Percentiles rank a stretch among this genome's conserved stretches.
Conservation (phyloP, 352 stramenopile species). For the Globisporangium camurandrum region DNA sequence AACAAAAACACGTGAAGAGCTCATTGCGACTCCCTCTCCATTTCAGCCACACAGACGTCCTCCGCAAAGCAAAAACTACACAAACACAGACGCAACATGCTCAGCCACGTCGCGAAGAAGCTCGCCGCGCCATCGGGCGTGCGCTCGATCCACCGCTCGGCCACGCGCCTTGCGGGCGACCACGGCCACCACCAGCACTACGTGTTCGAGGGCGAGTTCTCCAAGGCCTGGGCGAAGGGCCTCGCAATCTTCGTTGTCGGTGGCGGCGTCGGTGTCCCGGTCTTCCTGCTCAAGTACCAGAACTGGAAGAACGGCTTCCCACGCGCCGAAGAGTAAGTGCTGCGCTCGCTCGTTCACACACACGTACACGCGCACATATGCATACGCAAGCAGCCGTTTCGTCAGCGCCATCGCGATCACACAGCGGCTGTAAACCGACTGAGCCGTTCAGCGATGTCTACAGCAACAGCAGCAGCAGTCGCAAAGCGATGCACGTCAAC, state of each 20-base stretch:
- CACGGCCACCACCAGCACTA: slow-evolving; percentile 80
- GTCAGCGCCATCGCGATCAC: too few relatives aligned
- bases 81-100: too few relatives aligned
- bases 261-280: slow-evolving; percentile 53
- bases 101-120: slow-evolving; percentile 61
- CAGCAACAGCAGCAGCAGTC: too few relatives aligned
- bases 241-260: slow-evolving; percentile 53
- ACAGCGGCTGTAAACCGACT: too few relatives aligned
- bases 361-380: too few relatives aligned
- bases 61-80: too few relatives aligned
- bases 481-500: too few relatives aligned
- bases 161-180: slow-evolving; percentile 65
- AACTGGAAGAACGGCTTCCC: slow-evolving; percentile 89
- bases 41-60: too few relatives aligned
- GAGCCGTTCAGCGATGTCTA: too few relatives aligned
- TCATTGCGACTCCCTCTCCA: too few relatives aligned
- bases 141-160: slow-evolving; percentile 69
- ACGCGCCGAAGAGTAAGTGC: slow-evolving; percentile 51
- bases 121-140: slow-evolving; percentile 27
- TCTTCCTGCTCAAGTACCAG: slow-evolving; percentile 71
- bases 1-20: too few relatives aligned
- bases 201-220: slow-evolving; percentile 79
- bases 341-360: neutral
- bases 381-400: too few relatives aligned
- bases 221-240: slow-evolving; percentile 58